Percentiles rank a stretch among this genome's conserved stretches.
These are phyloP conservation scores for Mortierella antarctica DNA, from an alignment of 192 early-diverging fungal species.

Conservation along the genomic window DNA sequence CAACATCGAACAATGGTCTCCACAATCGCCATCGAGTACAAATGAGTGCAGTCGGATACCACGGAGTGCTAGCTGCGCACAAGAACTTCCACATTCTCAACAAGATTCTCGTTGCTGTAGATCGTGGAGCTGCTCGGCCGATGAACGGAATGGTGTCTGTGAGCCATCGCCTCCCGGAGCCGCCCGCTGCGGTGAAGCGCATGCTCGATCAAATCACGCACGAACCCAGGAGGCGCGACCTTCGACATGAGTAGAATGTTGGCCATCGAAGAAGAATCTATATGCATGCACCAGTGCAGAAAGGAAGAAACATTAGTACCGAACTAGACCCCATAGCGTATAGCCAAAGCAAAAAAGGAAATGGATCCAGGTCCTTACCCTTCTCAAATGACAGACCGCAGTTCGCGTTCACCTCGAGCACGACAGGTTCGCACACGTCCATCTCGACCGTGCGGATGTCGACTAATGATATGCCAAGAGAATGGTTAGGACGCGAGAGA, in stretches of 20 bases:
- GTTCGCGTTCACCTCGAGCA: slow-evolving; percentile 64
- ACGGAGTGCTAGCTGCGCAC: no score
- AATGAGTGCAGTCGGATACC: no score
- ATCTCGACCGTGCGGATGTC: slow-evolving; percentile 57
- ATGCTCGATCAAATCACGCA: slow-evolving; percentile 40
- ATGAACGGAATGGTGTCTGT: neutral
- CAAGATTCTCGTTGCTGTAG: no score
- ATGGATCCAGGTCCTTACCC: neutral
- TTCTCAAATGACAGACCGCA: slow-evolving; percentile 60
- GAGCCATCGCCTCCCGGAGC: neutral
- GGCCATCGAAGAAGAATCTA: slow-evolving; percentile 51
- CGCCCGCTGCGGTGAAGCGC: slow-evolving; percentile 28
- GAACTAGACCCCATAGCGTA: neutral
- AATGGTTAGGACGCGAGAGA: no score
- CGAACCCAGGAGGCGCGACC: slow-evolving; percentile 20
- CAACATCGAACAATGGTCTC: no score
- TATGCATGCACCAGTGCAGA: no score
- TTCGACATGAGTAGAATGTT: slow-evolving; percentile 48
- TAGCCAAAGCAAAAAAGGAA: neutral
- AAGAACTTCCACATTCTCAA: no score
- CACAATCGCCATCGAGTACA: no score
- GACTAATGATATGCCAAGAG: slow-evolving; percentile 19
- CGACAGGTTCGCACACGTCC: slow-evolving; percentile 51
- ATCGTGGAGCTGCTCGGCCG: no score
- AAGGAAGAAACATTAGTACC: neutral